phyloP scores from a whole-genome alignment of 805 yeast genomes.

The Pichia thaimueangensis region DNA sequence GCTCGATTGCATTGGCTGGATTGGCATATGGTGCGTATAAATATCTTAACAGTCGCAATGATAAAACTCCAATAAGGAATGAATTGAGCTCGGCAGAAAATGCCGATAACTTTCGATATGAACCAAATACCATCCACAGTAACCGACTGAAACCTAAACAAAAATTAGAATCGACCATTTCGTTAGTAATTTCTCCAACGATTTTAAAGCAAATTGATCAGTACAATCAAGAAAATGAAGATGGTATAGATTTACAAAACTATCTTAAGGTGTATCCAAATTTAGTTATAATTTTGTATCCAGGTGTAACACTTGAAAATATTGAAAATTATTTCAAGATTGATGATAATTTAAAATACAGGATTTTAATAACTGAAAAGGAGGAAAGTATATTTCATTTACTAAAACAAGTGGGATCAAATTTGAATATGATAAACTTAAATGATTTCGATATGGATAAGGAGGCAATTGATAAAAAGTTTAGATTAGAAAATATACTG shows the following conservation, averaged over 20 bases:
- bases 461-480: constrained; percentile 14
- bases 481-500: constrained; percentile 25
- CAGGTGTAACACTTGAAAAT: constrained; percentile 16
- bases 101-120: too few relatives aligned
- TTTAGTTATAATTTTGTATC: constrained; percentile 25
- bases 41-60: background rate
- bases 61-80: too few relatives aligned
- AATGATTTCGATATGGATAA: constrained; percentile 15
- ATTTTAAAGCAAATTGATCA: constrained; percentile 10
- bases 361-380: constrained; percentile 41
- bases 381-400: constrained; percentile 47
- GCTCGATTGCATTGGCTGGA: background rate
- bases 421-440: constrained; percentile 21
- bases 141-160: constrained; percentile 4
- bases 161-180: constrained; percentile 9
- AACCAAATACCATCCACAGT: too few relatives aligned
- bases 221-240: constrained; percentile 8
- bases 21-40: background rate
- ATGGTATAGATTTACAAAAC: constrained; percentile 6
- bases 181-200: constrained; percentile 18
- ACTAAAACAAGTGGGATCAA: constrained; percentile 40
- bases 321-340: constrained; percentile 18
- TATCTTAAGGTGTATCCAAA: constrained; percentile 17
- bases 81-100: too few relatives aligned
- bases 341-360: constrained; percentile 20